Base-by-base conservation (phyloP, 1,284 basidiomycete species). In the Ustilago trichophora region DNA sequence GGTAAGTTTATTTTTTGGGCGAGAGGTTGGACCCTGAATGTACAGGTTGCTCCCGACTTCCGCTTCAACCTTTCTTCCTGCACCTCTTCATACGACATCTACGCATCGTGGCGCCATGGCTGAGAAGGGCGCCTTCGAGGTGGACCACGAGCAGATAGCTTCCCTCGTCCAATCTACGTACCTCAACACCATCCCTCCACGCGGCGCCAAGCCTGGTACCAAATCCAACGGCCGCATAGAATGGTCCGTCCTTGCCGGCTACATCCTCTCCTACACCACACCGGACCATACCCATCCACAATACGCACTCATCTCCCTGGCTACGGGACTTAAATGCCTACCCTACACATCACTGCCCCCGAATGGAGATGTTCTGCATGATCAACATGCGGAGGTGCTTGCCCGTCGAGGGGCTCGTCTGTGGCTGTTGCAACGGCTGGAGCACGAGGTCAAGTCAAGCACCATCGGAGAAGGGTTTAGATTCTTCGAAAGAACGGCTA, bases 331-430 rank as follows among this genome's bases (percentile, higher is more conserved):
- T 8, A 96, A 95, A 83, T 92, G 91, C 71, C 86, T 94, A 0
- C 91, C 93, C 0, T 85, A 84, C 12, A 73, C 82, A 6, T 85
- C 85, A 42, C 84, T 92, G 0, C 88, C 91, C 0, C 75, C 81
- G 3, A 83, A 85, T n/a, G 94, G 93, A 0, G 91, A 96, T 74
- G 86, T 88, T 1, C 67, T 97, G 22, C 92, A 95, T 76, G 93
- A 97, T 76, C 88, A 87, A 42, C 93, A 97, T 80, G 94, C 93
- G 3, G 93, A 97, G 82, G 86, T 95, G 15, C 85, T 96, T 13
- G 91, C 92, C 0, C 85, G 91, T 24, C 85, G 94, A 16, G 89
- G 89, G 3, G 88, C 90, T 2, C 79, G 90, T 31, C 85, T 88
- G n/a, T 97, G 91, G 91, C 83, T 93, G 38, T 80, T 93, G 22